A percentile compares a stretch with the other conserved stretches of the same genome.
These are phyloP conservation scores for Rehmannia glutinosa DNA, from an alignment of 257 asterid genomes.

Conservation along the genomic window DNA sequence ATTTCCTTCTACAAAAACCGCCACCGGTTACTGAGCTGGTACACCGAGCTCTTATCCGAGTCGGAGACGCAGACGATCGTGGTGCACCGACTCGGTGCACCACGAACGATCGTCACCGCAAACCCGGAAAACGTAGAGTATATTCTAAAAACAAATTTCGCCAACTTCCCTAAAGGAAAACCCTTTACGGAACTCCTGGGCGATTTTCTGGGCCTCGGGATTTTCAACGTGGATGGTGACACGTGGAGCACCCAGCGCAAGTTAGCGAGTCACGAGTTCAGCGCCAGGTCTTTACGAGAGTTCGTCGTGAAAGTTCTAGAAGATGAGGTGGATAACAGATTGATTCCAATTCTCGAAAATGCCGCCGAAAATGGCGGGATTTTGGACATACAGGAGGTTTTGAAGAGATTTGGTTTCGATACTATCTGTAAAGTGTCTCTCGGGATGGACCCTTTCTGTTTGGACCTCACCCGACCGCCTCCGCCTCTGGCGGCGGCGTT, in stretches of 20 bases:
- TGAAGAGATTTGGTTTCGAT: conserved; percentile 56
- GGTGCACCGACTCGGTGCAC: conserved; percentile 51
- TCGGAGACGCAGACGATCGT: conserved; percentile 47
- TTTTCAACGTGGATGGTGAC: conserved; percentile 60
- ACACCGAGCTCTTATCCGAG: conserved; percentile 43
- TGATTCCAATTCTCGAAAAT: conserved; percentile 37
- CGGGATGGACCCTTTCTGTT: conserved; percentile 42
- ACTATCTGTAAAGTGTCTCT: conserved; percentile 42
- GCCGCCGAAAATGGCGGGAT: conserved; percentile 10
- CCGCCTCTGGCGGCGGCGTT: conserved; percentile 50
- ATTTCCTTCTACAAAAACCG: conserved; percentile 59
- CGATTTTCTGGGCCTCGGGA: conserved; percentile 62
- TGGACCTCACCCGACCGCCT: conserved; percentile 28
- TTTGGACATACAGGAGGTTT: conserved; percentile 62
- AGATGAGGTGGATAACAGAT: conserved; percentile 26
- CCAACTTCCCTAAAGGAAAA: conserved; percentile 58
- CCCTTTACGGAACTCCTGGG: conserved; percentile 45
- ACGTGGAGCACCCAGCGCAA: conserved; percentile 59
- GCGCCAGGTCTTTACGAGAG: conserved; percentile 35
- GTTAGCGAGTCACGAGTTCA: conserved; percentile 59
- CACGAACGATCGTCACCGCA: conserved; percentile 44
- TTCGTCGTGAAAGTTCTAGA: conserved; percentile 38
- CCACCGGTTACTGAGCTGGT: conserved; percentile 53
- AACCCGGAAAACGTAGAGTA: conserved; percentile 53
- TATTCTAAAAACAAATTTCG: conserved; percentile 46